phyloP scores from a whole-genome alignment of 345 rosid species.

The Citrus glauca region DNA sequence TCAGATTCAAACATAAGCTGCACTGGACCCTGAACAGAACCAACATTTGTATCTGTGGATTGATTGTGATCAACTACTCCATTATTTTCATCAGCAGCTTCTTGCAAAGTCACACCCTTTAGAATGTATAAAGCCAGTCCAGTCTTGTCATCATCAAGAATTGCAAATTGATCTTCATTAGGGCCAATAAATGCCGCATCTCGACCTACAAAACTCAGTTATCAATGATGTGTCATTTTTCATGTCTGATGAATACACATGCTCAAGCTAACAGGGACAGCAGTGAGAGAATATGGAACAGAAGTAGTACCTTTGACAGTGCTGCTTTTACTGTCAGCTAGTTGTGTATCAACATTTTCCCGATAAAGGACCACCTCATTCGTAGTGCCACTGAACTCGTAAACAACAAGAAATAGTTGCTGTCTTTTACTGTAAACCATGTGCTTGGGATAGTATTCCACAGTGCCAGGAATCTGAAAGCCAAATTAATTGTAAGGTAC shows the following conservation, averaged over 20 bases:
- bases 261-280: background rate
- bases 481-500: slow-evolving; percentile 14
- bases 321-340: slow-evolving; percentile 73
- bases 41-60: slow-evolving; percentile 50
- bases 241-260: slow-evolving; percentile 2
- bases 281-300: slow-evolving; percentile 2
- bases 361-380: slow-evolving; percentile 88
- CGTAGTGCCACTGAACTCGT: slow-evolving; percentile 78
- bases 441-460: slow-evolving; percentile 70
- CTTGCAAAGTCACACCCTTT: slow-evolving; percentile 58
- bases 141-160: slow-evolving; percentile 93
- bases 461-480: slow-evolving; percentile 79
- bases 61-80: slow-evolving; percentile 54
- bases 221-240: background rate
- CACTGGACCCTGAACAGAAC: slow-evolving; percentile 72
- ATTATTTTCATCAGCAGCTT: slow-evolving; percentile 53
- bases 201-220: slow-evolving; percentile 42
- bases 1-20: slow-evolving; percentile 89
- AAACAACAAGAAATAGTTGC: slow-evolving; percentile 76
- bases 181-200: slow-evolving; percentile 96
- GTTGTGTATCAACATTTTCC: slow-evolving; percentile 73
- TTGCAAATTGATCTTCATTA: slow-evolving; percentile 79
- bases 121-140: slow-evolving; percentile 73
- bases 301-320: slow-evolving; percentile 64
- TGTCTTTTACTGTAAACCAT: slow-evolving; percentile 70